Base-by-base conservation (phyloP, 2,329 filamentous ascomycete species). In the Boeremia exigua region DNA sequence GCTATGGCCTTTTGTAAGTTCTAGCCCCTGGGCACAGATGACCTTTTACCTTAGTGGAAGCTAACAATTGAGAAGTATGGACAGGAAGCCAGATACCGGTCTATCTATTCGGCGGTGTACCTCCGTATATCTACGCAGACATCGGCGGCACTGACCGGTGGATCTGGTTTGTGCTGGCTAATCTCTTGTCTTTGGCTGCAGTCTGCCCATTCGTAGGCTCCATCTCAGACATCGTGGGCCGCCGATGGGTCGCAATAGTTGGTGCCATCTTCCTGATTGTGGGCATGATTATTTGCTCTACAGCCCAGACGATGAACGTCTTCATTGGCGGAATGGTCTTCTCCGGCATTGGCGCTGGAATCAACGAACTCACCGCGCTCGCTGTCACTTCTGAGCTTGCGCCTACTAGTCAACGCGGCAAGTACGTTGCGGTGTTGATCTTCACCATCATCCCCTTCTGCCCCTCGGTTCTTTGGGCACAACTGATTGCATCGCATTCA, bases 361-460 rank as follows among this genome's bases (percentile, higher is more conserved):
- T 90, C 63, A 86, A 86, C 63, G 87, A 90, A 69, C 75, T 90
- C 36, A 89, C 86, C 4, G 86, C 87, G 7, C 75, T 90, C 17
- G 87, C 88, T 34, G 88, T 82, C 23, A 87, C 86, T 1, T 84
- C 86, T 1, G 87, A 90, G 68, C 81, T 90, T 60, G 88, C 86
- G 0, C 88, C 88, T 2, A 85, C 84, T 6, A 77, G 81, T 5
- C 85, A 88, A 73, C 81, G 88, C 40, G 87, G 85, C 11, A 81
- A 81, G 66, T 88, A 88, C 66, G 82, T 88, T 29, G 82, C 84
- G 4, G 71, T 80, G 1, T 72, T 89, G 14, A 81, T 87, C 45
- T 82, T 87, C 65, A 85, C 82, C 48, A 86, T 88, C 55, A 63
- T 86, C 3, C 86, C 85, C 0, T 87, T 88, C 68, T 82, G 81